phyloP scores from a whole-genome alignment of 2,329 filamentous ascomycete genomes.

The Penicillium sp. region DNA sequence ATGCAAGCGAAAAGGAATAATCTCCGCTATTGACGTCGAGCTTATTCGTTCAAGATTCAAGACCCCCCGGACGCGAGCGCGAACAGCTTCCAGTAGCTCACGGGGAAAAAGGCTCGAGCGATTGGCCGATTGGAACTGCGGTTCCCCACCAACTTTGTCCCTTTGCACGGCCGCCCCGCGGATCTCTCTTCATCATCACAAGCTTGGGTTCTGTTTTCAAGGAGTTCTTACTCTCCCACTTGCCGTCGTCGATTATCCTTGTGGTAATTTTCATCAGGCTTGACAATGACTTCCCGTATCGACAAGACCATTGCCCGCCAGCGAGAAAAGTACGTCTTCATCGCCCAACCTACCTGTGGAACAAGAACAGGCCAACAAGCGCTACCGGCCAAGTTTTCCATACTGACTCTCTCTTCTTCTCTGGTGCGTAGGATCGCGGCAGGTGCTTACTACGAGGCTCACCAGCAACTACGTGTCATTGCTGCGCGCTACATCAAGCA shows the following conservation, averaged over 20 bases:
- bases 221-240: too few species aligned
- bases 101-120: constrained; percentile 13
- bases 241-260: neutral
- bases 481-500: constrained; percentile 92
- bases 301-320: constrained; percentile 76
- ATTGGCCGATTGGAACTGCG: constrained; percentile 12
- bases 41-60: neutral
- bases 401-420: neutral
- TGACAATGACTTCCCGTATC: constrained; percentile 56
- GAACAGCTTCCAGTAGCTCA: constrained; percentile 1
- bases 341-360: neutral
- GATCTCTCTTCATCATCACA: constrained; percentile 14
- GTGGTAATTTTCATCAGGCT: neutral
- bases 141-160: constrained; percentile 28
- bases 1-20: neutral
- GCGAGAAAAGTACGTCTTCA: constrained; percentile 68
- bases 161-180: constrained; percentile 28
- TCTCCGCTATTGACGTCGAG: neutral
- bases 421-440: constrained; percentile 74
- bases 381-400: too few species aligned
- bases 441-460: constrained; percentile 95
- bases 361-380: too few species aligned
- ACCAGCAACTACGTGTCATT: constrained; percentile 96
- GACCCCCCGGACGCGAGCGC: constrained; percentile 4
- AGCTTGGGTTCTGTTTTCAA: neutral